Conservation (phyloP, 768 basidiomycete species). For the Mrakia frigida region DNA sequence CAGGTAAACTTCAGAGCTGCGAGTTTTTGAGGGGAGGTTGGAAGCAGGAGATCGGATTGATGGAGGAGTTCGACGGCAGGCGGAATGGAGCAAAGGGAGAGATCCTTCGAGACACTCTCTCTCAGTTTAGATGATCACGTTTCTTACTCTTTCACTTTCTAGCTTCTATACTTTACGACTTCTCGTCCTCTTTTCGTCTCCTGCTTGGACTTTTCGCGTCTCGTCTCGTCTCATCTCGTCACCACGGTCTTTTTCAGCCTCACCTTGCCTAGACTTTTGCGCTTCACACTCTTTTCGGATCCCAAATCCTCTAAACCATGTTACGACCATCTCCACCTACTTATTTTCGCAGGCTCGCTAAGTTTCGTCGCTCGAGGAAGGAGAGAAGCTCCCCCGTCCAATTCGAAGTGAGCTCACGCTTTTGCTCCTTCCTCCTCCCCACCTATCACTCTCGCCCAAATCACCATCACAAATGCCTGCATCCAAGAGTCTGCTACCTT, state of each 20-base stretch:
- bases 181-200: not conserved
- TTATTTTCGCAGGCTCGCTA: too few relatives aligned
- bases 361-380: too few relatives aligned
- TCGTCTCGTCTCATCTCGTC: not conserved
- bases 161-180: not conserved
- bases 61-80: not conserved
- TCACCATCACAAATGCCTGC: not conserved
- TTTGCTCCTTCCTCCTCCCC: not conserved
- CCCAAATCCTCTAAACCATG: too few relatives aligned
- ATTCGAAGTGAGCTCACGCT: not conserved
- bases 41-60: not conserved
- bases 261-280: not conserved
- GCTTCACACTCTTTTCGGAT: too few relatives aligned
- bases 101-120: not conserved
- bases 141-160: not conserved
- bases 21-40: conserved; percentile 19
- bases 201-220: not conserved
- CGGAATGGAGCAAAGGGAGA: not conserved
- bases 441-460: not conserved
- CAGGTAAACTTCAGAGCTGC: not conserved
- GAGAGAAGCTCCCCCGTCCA: too few relatives aligned
- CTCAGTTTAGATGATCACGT: not conserved
- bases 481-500: not conserved
- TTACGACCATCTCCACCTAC: too few relatives aligned
- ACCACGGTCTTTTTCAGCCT: not conserved